Base-by-base conservation (phyloP, 768 basidiomycete species). In the Phanerodontia chrysosporium region DNA sequence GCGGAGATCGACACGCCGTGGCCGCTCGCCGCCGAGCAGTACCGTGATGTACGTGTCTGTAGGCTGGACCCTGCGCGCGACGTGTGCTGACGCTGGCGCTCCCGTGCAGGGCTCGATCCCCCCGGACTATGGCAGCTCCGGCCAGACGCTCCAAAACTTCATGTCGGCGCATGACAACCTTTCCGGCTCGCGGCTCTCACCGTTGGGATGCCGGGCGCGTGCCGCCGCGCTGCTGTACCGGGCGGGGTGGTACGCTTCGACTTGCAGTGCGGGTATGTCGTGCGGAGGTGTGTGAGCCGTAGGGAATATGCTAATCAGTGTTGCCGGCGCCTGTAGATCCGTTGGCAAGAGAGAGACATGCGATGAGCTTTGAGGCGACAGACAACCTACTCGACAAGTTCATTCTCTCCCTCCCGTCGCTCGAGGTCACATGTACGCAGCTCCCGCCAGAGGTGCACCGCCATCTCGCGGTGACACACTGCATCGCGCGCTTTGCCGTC, bases 201-300 rank as follows among this genome's bases (percentile, higher is more conserved):
- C 74, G 9, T 72, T 76, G 18, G 74, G 80, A 0, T 67, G 82
- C 62, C 72, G 76, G 42, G 77, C 76, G 58, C 84, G 86, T 62
- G 83, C 84, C 0, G 75, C 80, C 8, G 78, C 86, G 18, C 70
- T 89, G 39, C 81, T 87, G 51, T 84, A 86, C 64, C 77, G 80
- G n/a, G 83, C 86, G 7, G 75, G 80, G 3, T 77, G 80, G 55
- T 70, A 87, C 9, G 75, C 80, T 18, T 80, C 73, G 24, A 71
- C 74, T n/a, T 72, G 71, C 64, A 56, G 64, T 24, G 55, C 67
- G 22, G 61, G 73, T 72, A 62, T 53, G 64, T 51, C 29, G 25
- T 18, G 8, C 16, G 10, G 10, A 12, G 8, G 9, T 14, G 36
- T 57, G 9, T 21, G 8, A 18, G 18, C 10, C 8, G 8, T 18